Base-by-base conservation (phyloP, 2,329 filamentous ascomycete species). In the Alternaria brassicicola region DNA sequence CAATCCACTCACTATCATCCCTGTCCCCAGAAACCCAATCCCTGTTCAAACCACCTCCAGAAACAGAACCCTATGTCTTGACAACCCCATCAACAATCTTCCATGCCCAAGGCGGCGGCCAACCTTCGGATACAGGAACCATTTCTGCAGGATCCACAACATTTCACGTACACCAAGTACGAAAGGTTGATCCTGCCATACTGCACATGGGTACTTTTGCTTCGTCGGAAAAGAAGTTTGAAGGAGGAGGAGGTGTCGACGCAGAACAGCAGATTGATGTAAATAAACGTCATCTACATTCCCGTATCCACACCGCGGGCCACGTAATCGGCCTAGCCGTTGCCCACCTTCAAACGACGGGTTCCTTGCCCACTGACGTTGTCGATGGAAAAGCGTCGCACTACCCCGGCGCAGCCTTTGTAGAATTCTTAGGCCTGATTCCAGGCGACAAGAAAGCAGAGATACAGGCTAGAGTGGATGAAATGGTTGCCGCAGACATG, bases 71-170 rank as follows among this genome's bases (percentile, higher is more conserved):
- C 64, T 81, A 83, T 67, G 83, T 87, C n/a, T 74, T 91, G 19
- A 81, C 86, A 6, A 89, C 87, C 0, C 79, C 84, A 2, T 77
- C 84, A 45, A 92, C 89, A n/a, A 88, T 92, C 60, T 92, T 92
- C 76, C 88, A 92, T 61, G 86, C 88, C 0, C 89, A 92, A 74
- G 89, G 89, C 19, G 89, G 89, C 59, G 89, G 89, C 7, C 89
- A 92, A 68, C 89, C 89, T 0, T 88, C 85, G 0, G 89, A 92
- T 61, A 80, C 82, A 10, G 89, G 89, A 19, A 77, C 70, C 38
- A 89, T 92, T 61, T 77, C 71, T 3, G 12, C 55, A 7, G 13
- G 36, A n/a, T 19, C n/a, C 21, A 7, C 68, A 13, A 8, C 67
- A 19, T 88, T 90, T 64, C 68, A 79, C 19, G 86, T 91, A 8